Evolutionary conservation across 1,284 basidiomycete species (phyloP), one percentile per base, ranked within the genome.

Genomic region (Trichosporon coremiiforme): DNA sequence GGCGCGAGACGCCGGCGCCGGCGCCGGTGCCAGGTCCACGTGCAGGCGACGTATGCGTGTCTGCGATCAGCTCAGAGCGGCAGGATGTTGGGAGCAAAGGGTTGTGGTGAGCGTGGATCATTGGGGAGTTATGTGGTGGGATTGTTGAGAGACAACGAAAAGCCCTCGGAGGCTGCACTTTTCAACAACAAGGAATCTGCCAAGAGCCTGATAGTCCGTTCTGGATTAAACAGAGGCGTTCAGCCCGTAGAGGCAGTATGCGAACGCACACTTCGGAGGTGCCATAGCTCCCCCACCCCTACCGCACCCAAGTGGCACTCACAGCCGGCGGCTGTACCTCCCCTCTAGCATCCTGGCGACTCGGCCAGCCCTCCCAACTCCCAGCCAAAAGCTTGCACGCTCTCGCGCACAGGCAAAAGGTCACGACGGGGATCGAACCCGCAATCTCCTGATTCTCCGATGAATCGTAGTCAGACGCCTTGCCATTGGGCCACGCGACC

Each of bases 381-480:
- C 2, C 4, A 4, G 9, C 20, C 20, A 53, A 53, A 53, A 53
- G 47, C n/a, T 22, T n/a, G 20, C 47, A 53, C 47, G 47, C 47
- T 53, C 20, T 22, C 20, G n/a, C 50, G 33, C 35, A 10, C 47
- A 53, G 20, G 47, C 47, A 57, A 47, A 31, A 68, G 67, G 67
- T 68, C 67, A 68, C 62, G 67, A 68, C 67, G 67, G 67, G 67
- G 67, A 57, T 68, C 67, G 67, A 68, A 68, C 67, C 67, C 67
- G 67, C 67, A 53, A 68, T 68, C 67, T 68, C 67, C 67, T 64
- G 67, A 68, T 68, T 12, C 8, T 47, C 67, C 47, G n/a, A 25
- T 38, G 22, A 53, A 35, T 68, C 67, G 67, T 68, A 68, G 67
- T 68, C 67, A 68, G 67, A 68, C 67, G 67, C 67, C 55, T 63